Conservation (phyloP, 1,139 yeast genomes). For the Yarrowia galli region DNA sequence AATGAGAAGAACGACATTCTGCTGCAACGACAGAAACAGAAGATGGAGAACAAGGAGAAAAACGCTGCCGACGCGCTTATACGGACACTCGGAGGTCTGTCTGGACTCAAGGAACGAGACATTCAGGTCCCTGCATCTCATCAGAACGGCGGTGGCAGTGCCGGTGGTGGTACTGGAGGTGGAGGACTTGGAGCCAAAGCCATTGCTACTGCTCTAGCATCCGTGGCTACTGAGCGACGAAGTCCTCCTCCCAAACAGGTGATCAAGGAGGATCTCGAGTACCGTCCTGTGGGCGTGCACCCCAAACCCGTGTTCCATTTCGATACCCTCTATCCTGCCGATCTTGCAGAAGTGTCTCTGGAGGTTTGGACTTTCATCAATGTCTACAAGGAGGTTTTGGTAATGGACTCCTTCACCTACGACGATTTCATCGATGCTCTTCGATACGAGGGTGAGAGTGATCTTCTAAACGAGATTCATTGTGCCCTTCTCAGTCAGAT, state of each 20-base stretch:
- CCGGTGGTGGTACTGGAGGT: neutral
- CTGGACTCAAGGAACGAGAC: slow-evolving; percentile 46
- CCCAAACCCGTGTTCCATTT: slow-evolving; percentile 39
- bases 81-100: slow-evolving; percentile 39
- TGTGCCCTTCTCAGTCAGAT: slow-evolving; percentile 58
- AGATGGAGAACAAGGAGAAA: slow-evolving; percentile 40
- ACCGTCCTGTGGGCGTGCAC: slow-evolving; percentile 38
- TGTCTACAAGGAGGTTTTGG: slow-evolving; percentile 68
- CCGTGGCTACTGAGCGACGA: slow-evolving; percentile 3
- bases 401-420: slow-evolving; percentile 75
- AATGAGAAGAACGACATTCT: slow-evolving; percentile 38
- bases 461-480: slow-evolving; percentile 72
- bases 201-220: slow-evolving; percentile 3
- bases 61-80: slow-evolving; percentile 41
- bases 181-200: slow-evolving; percentile 1
- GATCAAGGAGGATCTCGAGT: slow-evolving; percentile 45
- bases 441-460: slow-evolving; percentile 60
- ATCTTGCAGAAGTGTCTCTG: slow-evolving; percentile 50
- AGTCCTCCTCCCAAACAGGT: slow-evolving; percentile 38
- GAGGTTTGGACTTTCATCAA: slow-evolving; percentile 81
- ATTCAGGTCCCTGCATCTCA: slow-evolving; percentile 47
- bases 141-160: neutral
- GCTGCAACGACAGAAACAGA: slow-evolving; percentile 40
- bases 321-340: slow-evolving; percentile 40
- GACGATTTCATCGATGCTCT: slow-evolving; percentile 77